These are phyloP conservation scores for Apiotrichum siamense DNA, from an alignment of 1,284 basidiomycete species.

Conservation along the genomic window DNA sequence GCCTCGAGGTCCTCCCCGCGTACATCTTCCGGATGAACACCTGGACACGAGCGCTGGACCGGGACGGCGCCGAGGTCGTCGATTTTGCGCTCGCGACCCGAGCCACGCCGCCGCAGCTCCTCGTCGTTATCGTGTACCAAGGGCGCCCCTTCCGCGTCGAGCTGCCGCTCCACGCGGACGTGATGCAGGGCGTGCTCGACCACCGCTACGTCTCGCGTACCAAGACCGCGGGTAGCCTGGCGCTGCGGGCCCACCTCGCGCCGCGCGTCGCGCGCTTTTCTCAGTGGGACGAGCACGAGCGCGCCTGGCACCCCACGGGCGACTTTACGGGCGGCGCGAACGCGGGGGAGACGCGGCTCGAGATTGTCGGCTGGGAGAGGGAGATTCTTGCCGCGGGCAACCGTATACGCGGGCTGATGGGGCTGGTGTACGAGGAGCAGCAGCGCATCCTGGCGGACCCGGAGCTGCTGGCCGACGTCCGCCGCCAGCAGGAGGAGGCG, in stretches of 20 bases:
- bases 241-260: not conserved
- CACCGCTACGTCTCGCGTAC: not conserved
- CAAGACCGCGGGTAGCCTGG: not conserved
- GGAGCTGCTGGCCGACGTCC: too few relatives aligned
- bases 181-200: not conserved
- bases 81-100: constrained; percentile 25
- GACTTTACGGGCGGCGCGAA: not conserved
- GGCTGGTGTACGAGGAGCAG: too few relatives aligned
- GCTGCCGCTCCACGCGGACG: constrained; percentile 1
- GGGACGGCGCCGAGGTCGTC: constrained; percentile 5
- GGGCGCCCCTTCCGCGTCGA: not conserved
- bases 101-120: not conserved
- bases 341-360: not conserved
- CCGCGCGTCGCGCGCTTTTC: not conserved
- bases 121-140: not conserved
- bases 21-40: constrained; percentile 23
- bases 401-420: too few relatives aligned
- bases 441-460: too few relatives aligned
- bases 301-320: not conserved
- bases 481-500: too few relatives aligned
- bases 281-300: too few relatives aligned
- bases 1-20: constrained; percentile 23
- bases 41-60: constrained; percentile 33
- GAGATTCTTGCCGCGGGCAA: not conserved
- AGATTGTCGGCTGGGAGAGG: not conserved